Base-by-base conservation (phyloP, 495 filamentous ascomycete genomes). In the Lophiostoma macrostomum region DNA sequence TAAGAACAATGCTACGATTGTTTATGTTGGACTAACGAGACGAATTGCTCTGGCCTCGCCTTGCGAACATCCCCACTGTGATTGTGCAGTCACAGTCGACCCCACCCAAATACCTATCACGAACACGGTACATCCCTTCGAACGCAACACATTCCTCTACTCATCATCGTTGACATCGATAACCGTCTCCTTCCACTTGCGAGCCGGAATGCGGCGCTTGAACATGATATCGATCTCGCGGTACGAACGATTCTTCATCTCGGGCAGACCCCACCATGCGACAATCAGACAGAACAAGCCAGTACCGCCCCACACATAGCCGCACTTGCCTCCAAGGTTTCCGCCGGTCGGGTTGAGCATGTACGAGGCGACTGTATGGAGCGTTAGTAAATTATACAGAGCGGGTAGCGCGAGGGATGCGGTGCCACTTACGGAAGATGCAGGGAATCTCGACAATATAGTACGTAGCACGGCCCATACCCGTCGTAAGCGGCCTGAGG, bases 401-500 rank as follows among this genome's bases (percentile, higher is more conserved):
- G 7, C 16, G 35, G 35, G 35, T 6, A 8, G 35, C 6, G 6
- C 10, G 8, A 18, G 6, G 19, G 16, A 38, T n/a, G n/a, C n/a
- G n/a, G n/a, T n/a, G n/a, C n/a, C n/a, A 38, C 35, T 38, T 18
- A 38, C 35, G 71, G 70, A 72, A 79, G 67, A 73, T 78, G 67
- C 70, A 74, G 64, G 75, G 76, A 64, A 79, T 76, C 36, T 79
- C 69, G 49, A 76, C 73, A 42, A 79, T 38, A 64, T 79, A 74
- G 69, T 77, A 77, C 50, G 69, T 57, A 49, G 52, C 76, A 57
- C 79, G 76, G 63, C 73, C 78, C 45, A 78, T 67, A 53, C 76
- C 78, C 38, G 76, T 82, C n/a, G 73, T 82, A 38, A 80, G 66
- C 31, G 77, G 74, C 37, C 78, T 66, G 38, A 79, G 76, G 51